A percentile compares a stretch with the other conserved stretches of the same genome.
These are phyloP conservation scores for Remersonia thermophila DNA, from an alignment of 2,329 filamentous ascomycete species.

Conservation along the genomic window DNA sequence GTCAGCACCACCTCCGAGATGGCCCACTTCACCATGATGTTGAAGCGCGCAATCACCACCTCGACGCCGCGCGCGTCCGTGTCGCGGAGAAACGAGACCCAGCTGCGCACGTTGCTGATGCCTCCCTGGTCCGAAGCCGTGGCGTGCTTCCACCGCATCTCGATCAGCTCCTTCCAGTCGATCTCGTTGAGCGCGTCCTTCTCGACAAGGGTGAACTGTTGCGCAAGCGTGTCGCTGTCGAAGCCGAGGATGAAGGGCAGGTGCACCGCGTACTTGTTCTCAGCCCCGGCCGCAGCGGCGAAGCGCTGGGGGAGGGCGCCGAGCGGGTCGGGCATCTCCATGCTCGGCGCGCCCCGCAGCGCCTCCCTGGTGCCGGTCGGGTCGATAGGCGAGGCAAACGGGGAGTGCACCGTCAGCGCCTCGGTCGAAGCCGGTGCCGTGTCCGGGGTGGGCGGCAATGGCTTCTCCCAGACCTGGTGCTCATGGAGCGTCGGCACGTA, in stretches of 20 bases:
- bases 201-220: constrained; percentile 76
- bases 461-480: constrained; percentile 33
- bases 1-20: constrained; percentile 70
- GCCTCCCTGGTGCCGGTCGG: constrained; percentile 25
- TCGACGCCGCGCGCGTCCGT: constrained; percentile 65
- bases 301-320: constrained; percentile 11
- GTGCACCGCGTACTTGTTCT: constrained; percentile 41
- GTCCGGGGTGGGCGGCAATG: constrained; percentile 38
- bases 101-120: constrained; percentile 52
- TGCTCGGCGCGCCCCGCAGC: constrained; percentile 24
- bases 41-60: constrained; percentile 75
- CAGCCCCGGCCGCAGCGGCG: neutral
- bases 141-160: constrained; percentile 68
- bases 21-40: constrained; percentile 79
- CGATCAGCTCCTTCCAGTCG: constrained; percentile 77
- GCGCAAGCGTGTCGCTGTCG: constrained; percentile 64
- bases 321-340: constrained; percentile 17
- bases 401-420: constrained; percentile 21
- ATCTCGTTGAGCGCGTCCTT: constrained; percentile 78
- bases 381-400: constrained; percentile 20
- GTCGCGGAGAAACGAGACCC: constrained; percentile 69
- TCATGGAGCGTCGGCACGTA: constrained; percentile 28
- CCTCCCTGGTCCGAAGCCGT: constrained; percentile 32
- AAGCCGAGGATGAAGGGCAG: constrained; percentile 72
- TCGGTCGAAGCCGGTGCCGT: constrained; percentile 32